These are phyloP conservation scores for Ormosia emarginata DNA, from an alignment of 306 rosid genomes.

Conservation along the genomic window DNA sequence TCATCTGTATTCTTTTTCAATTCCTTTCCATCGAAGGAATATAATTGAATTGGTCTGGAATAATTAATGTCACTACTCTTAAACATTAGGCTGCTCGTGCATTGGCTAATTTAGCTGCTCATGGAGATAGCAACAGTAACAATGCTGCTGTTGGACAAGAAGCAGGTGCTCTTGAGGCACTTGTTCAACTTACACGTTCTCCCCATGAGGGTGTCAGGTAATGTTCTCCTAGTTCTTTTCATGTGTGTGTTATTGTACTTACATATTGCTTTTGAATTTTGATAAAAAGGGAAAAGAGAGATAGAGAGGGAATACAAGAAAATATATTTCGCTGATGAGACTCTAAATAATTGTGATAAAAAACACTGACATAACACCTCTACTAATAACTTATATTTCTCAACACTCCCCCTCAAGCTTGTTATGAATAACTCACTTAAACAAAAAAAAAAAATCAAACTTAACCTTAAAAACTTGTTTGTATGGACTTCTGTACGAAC, in stretches of 20 bases:
- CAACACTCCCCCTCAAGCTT: not conserved
- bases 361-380: not conserved
- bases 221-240: conserved; percentile 9
- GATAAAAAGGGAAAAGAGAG: not conserved
- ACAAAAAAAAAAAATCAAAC: not conserved
- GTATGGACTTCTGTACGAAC: too few species aligned
- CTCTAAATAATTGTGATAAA: conserved; percentile 11
- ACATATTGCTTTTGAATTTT: not conserved
- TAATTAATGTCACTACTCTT: conserved; percentile 18
- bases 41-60: conserved; percentile 17
- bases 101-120: conserved; percentile 99
- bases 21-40: conserved; percentile 1
- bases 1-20: not conserved
- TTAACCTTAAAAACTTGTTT: not conserved
- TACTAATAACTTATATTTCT: not conserved
- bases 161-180: conserved; percentile 99
- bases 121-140: conserved; percentile 97
- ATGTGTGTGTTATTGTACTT: not conserved
- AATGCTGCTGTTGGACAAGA: conserved; percentile 99
- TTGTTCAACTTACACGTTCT: conserved; percentile 94
- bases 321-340: not conserved
- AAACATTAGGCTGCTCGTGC: conserved; percentile 95
- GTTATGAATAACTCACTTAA: not conserved
- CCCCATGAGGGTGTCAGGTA: conserved; percentile 99
- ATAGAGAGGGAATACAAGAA: not conserved